Evolutionary conservation across 164 flowering plant genomes (phyloP), one percentile per base, ranked within the genome.

Genomic region (Macadamia tetraphylla): DNA sequence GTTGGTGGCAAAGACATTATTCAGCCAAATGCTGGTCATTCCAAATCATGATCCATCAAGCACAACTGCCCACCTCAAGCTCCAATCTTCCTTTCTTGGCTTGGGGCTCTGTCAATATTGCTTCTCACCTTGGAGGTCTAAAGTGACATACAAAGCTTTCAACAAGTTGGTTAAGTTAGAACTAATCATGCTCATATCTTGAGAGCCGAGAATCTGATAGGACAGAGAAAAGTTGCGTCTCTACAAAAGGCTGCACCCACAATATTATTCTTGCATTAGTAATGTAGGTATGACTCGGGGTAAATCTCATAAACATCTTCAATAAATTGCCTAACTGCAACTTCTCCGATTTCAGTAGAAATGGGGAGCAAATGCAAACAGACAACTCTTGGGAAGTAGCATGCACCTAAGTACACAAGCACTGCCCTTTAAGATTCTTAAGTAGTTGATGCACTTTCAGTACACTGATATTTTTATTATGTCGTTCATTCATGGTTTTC

Each of bases 181-280:
- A 43, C 59, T 77, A 67, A 51, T 73, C 84, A 51, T 81, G 74
- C 81, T 93, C 96, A 66, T 72, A 83, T 68, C 79, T 77, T 51
- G 93, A 79, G 61, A 94, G 80, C 46, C 84, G 86, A 64, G 80
- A 79, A 79, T 94, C 98, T 9, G 94, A 84, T 31, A 88, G 77
- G 72, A 86, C 94, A 53, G 82, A 71, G 71, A 94, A 94, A 64
- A 86, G 78, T 68, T 93, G 97, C 58, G 98, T 93, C 42, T 93
- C 96, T 66, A 89, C 87, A 52, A 94, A 86, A 67, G 73, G 73
- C 98, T 94, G 97, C 88, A 86, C 60, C 67, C 70, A 43, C 23
- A 17, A 48, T 15, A 63, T 17, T 6, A 29, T 17, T 23, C 9
- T 43, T 12, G 32, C 12, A 55, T 51, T 15, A 15, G 43, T 31